Evolutionary conservation across 2,329 filamentous ascomycete genomes (phyloP).

Genomic region (Sclerotiophoma versabilis): DNA sequence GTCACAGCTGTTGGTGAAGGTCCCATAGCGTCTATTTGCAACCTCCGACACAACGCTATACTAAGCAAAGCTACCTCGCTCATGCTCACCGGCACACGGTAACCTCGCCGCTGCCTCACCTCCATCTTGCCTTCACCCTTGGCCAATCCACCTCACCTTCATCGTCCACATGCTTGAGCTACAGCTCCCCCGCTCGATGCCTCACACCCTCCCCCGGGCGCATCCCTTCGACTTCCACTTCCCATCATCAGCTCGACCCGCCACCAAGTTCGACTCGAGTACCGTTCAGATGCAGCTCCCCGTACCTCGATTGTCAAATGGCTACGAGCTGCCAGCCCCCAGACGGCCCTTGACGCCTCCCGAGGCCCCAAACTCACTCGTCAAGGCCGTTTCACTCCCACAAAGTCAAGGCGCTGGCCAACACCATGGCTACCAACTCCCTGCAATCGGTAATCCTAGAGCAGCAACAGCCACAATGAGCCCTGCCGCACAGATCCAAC

Average conservation of each 20-base stretch:
- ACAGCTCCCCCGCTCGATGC: conserved; percentile 51
- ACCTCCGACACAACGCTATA: conserved; percentile 19
- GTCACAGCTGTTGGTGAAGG: conserved; percentile 16
- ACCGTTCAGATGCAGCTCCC: conserved; percentile 45
- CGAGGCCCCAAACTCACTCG: conserved; percentile 40
- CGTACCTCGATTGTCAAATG: conserved; percentile 32
- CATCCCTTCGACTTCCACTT: conserved; percentile 45
- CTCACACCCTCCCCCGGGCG: conserved; percentile 49
- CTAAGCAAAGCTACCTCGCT: conserved; percentile 21
- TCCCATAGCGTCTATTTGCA: conserved; percentile 20
- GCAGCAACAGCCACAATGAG: conserved; percentile 27
- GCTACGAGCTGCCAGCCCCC: conserved; percentile 32
- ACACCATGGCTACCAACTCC: conserved; percentile 45
- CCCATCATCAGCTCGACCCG: conserved; percentile 27
- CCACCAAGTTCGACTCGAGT: conserved; percentile 38
- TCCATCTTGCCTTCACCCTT: conserved; percentile 15
- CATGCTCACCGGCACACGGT: conserved; percentile 20
- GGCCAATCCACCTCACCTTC: conserved; percentile 16
- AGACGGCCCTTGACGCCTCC: conserved; percentile 45
- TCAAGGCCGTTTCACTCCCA: conserved; percentile 42
- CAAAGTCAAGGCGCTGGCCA: conserved; percentile 35
- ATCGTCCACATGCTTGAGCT: conserved; percentile 50
- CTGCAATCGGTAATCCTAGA: conserved; percentile 46
- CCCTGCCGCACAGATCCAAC: conserved; percentile 14
- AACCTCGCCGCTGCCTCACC: conserved; percentile 21